Evolutionary conservation across 164 flowering plant species (phyloP).

Genomic region (Saururus chinensis): DNA sequence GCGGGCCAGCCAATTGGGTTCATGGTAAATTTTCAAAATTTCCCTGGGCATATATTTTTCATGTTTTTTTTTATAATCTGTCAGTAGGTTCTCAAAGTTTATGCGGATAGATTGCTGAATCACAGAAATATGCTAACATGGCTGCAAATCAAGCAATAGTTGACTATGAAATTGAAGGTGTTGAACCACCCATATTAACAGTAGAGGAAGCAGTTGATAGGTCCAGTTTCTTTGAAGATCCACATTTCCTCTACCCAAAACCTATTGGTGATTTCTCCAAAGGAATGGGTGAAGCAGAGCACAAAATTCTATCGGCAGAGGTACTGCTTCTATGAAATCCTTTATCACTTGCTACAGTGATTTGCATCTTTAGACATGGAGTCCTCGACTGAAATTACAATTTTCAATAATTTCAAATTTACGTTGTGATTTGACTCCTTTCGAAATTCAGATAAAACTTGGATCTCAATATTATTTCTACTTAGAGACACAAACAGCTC

Average conservation of each 20-base stretch:
- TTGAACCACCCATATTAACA: conserved; percentile 68
- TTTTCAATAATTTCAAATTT: no score
- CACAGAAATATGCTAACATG: conserved; percentile 69
- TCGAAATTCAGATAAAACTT: conserved; percentile 45
- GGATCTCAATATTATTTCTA: conserved; percentile 84
- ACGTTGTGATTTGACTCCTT: not conserved
- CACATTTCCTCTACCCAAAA: conserved; percentile 39
- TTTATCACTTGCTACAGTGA: no score
- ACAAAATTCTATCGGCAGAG: conserved; percentile 2
- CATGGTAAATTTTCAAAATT: conserved; percentile 36
- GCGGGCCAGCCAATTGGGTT: conserved; percentile 68
- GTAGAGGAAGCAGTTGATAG: conserved; percentile 87
- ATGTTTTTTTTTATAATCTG: no score
- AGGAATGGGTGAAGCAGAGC: conserved; percentile 92
- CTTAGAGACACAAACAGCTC: conserved; percentile 88
- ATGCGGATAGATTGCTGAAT: conserved; percentile 59
- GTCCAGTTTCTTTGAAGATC: conserved; percentile 73
- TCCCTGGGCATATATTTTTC: not conserved
- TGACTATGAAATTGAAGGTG: conserved; percentile 50
- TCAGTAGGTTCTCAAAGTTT: not conserved
- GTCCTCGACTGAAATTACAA: not conserved
- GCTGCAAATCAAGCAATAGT: conserved; percentile 61
- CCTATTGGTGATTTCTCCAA: conserved; percentile 58
- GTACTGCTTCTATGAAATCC: not conserved
- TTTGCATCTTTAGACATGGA: no score